These are phyloP conservation scores for Aureobasidium mangrovei DNA, from an alignment of 2,329 filamentous ascomycete genomes.

Conservation along the genomic window DNA sequence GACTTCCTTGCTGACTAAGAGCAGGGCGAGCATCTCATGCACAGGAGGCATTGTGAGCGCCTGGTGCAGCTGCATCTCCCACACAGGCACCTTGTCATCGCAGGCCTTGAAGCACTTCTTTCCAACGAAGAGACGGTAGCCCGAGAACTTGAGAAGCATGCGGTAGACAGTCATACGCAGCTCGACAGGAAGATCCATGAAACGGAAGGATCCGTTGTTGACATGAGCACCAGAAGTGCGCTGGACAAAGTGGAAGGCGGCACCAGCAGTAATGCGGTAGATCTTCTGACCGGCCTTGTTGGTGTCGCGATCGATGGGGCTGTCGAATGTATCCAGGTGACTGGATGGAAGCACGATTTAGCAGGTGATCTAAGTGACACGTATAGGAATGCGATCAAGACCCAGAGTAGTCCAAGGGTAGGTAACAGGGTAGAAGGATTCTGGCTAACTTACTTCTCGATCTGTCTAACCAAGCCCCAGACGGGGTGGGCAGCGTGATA, in stretches of 20 bases:
- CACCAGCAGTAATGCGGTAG: neutral
- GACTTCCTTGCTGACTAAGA: constrained; percentile 20
- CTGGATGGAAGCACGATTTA: too few relatives aligned
- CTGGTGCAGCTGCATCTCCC: neutral
- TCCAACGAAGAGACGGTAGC: neutral
- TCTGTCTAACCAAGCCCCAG: neutral
- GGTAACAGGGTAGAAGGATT: neutral
- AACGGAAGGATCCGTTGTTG: neutral
- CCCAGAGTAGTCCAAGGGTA: too few relatives aligned
- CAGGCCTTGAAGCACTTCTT: neutral
- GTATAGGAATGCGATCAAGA: too few relatives aligned
- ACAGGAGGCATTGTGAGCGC: neutral
- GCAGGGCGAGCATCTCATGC: constrained; percentile 12
- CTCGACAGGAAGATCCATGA: neutral
- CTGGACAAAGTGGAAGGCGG: neutral
- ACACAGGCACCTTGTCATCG: neutral
- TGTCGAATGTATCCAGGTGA: neutral
- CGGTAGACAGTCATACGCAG: neutral
- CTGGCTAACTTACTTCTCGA: neutral
- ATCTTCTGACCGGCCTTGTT: neutral
- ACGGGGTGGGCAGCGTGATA: neutral
- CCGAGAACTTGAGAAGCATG: neutral
- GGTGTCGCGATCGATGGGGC: neutral
- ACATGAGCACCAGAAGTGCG: neutral
- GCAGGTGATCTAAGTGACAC: too few relatives aligned